A percentile compares a stretch with the other conserved stretches of the same genome.
Evolutionary conservation across 2,329 filamentous ascomycete species (phyloP).

Genomic region (Aspergillus neotritici): DNA sequence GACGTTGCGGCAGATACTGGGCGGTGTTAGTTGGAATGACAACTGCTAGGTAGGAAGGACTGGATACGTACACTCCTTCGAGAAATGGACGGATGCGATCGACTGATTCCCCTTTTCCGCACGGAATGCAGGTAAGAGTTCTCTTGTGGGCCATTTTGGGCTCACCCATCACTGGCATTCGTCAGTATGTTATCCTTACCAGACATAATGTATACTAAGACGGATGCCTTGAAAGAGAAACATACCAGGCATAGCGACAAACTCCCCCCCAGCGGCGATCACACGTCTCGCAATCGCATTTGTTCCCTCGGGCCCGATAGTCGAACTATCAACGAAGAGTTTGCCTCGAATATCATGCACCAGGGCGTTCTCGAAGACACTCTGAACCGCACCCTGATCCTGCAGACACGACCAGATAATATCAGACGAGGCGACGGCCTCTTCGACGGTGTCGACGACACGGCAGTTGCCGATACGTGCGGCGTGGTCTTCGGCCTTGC

Average conservation of each 20-base stretch:
- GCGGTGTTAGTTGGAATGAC: not conserved
- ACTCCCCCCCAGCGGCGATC: slow-evolving; percentile 1
- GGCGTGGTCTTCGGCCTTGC: not conserved
- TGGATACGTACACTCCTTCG: slow-evolving; percentile 1
- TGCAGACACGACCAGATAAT: slow-evolving; percentile 3
- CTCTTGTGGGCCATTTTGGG: not conserved
- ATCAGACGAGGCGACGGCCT: not conserved
- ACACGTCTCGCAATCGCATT: slow-evolving; percentile 1
- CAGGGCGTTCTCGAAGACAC: not conserved
- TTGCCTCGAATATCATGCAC: not conserved
- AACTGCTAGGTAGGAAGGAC: not conserved
- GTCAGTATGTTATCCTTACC: not conserved
- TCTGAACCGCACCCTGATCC: not conserved
- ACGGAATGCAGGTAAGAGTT: slow-evolving; percentile 1
- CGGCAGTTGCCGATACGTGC: not conserved
- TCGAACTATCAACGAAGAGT: slow-evolving; percentile 4
- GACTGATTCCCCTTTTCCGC: not conserved
- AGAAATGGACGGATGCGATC: slow-evolving; percentile 3
- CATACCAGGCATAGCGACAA: slow-evolving; percentile 3
- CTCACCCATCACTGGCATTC: not conserved
- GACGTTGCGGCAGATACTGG: not conserved
- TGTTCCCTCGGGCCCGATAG: not conserved
- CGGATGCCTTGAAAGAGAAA: not conserved
- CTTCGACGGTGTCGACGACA: not conserved
- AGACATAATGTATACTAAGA: not conserved